Conservation (phyloP, 2,329 filamentous ascomycete species). For the Aspergillus caelatus region DNA sequence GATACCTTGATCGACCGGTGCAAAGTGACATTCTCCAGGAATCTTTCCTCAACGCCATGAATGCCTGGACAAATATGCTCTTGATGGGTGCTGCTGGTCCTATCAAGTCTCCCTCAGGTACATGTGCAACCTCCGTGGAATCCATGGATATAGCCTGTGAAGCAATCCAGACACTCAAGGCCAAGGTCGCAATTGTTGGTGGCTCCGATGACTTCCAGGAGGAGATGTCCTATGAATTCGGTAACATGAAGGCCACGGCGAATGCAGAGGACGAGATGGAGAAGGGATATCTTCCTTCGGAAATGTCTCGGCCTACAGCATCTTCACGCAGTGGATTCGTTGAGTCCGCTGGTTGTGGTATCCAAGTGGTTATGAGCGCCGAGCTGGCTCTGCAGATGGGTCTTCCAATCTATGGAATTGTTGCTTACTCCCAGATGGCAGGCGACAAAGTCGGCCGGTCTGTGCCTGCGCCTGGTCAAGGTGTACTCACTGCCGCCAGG, state of each 20-base stretch:
- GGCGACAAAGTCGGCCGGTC: slow-evolving; percentile 99
- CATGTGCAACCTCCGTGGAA: slow-evolving; percentile 95
- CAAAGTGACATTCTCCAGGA: slow-evolving; percentile 99
- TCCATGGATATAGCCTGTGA: slow-evolving; percentile 98
- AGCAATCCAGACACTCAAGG: slow-evolving; percentile 98
- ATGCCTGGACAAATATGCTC: slow-evolving; percentile 99
- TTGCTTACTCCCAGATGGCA: slow-evolving; percentile 91
- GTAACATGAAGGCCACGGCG: slow-evolving; percentile 99
- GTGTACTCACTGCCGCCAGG: slow-evolving; percentile 92
- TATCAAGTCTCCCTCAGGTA: slow-evolving; percentile 97
- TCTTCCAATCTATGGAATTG: slow-evolving; percentile 92
- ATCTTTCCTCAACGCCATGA: slow-evolving; percentile 99
- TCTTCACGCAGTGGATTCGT: slow-evolving; percentile 98
- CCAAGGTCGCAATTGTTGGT: slow-evolving; percentile 94
- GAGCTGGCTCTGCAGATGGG: slow-evolving; percentile 97
- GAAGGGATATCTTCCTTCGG: slow-evolving; percentile 89
- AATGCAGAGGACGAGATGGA: slow-evolving; percentile 96
- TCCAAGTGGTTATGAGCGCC: slow-evolving; percentile 98
- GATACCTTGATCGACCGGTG: slow-evolving; percentile 92
- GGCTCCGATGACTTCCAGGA: slow-evolving; percentile 99
- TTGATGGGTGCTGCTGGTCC: slow-evolving; percentile 93
- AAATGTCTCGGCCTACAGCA: slow-evolving; percentile 97
- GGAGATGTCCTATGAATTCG: slow-evolving; percentile 98
- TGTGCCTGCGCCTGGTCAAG: slow-evolving; percentile 94
- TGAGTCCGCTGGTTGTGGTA: slow-evolving; percentile 98